Percentiles rank a stretch among this genome's conserved stretches.
Evolutionary conservation across 1,284 basidiomycete genomes (phyloP).

Genomic region (Tilletia setariae): DNA sequence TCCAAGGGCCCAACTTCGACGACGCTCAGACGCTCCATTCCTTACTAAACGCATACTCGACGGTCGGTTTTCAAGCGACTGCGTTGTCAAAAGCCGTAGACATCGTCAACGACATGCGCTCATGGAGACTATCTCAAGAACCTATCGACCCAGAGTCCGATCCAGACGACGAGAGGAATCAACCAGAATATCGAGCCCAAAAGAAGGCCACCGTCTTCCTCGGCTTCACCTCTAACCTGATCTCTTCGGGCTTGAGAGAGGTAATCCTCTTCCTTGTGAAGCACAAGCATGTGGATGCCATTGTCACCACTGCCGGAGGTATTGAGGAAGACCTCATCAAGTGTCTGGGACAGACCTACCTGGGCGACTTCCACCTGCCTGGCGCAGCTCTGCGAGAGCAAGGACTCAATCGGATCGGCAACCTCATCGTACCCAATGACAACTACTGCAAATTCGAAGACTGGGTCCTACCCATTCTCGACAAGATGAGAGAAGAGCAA

Average conservation of each 20-base stretch:
- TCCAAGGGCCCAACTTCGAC: slow-evolving; percentile 85
- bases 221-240: slow-evolving; percentile 97
- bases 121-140: slow-evolving; percentile 38
- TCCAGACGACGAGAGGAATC: slow-evolving; percentile 30
- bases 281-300: slow-evolving; percentile 79
- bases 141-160: slow-evolving; percentile 24
- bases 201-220: slow-evolving; percentile 85
- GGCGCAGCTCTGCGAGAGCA: slow-evolving; percentile 79
- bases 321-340: slow-evolving; percentile 99
- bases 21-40: slow-evolving; percentile 65
- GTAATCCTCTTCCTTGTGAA: slow-evolving; percentile 89
- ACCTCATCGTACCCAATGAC: slow-evolving; percentile 93
- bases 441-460: slow-evolving; percentile 99
- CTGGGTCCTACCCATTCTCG: slow-evolving; percentile 92
- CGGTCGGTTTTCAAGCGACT: slow-evolving; percentile 93
- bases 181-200: slow-evolving; percentile 64
- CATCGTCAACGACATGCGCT: slow-evolving; percentile 77
- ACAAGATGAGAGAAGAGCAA: slow-evolving; percentile 87
- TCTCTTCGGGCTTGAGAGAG: slow-evolving; percentile 94
- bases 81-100: slow-evolving; percentile 83
- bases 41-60: slow-evolving; percentile 75
- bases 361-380: slow-evolving; percentile 81
- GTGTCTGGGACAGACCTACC: slow-evolving; percentile 90
- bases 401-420: slow-evolving; percentile 96
- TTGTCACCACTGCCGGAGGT: slow-evolving; percentile 96